Percentiles rank a stretch among this genome's conserved stretches.
Evolutionary conservation across 192 early-diverging fungal genomes (phyloP).

Genomic region (Spinellus fusiger): DNA sequence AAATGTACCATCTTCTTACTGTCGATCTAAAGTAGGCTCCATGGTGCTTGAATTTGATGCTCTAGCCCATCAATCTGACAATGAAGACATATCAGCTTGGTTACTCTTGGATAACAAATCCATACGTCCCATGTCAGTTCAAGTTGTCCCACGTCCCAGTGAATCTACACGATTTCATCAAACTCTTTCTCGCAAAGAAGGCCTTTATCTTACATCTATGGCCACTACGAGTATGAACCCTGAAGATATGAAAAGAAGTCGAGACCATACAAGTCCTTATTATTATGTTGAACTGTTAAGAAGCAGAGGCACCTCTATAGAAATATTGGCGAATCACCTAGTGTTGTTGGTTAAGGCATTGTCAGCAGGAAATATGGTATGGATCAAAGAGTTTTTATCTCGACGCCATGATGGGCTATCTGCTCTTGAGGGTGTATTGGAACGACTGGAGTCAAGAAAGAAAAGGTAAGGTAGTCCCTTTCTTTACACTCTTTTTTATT

Average conservation of each 20-base stretch:
- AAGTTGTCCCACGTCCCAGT: neutral
- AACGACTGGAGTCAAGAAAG: conserved; percentile 32
- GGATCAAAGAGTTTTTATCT: conserved; percentile 46
- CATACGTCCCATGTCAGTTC: neutral
- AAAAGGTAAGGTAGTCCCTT: conserved; percentile 31
- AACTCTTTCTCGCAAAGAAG: conserved; percentile 17
- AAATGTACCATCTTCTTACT: conserved; percentile 2
- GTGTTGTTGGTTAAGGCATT: conserved; percentile 35
- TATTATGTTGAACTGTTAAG: conserved; percentile 26
- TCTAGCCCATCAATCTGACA: conserved; percentile 10
- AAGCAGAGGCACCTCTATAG: conserved; percentile 32
- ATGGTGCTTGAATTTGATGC: conserved; percentile 29
- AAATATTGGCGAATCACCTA: conserved; percentile 37
- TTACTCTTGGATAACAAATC: conserved; percentile 21
- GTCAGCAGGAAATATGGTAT: conserved; percentile 38
- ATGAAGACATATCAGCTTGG: conserved; percentile 18
- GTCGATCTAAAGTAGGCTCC: conserved; percentile 16
- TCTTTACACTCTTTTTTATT: neutral
- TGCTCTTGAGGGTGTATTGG: conserved; percentile 42
- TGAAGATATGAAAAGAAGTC: conserved; percentile 2
- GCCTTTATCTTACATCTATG: conserved; percentile 1
- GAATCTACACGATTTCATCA: conserved; percentile 3
- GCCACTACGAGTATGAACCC: neutral
- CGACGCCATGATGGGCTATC: conserved; percentile 36
- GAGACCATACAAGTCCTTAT: conserved; percentile 28